Conservation (phyloP, 2,329 filamentous ascomycete genomes). For the Tothia fuscella region DNA sequence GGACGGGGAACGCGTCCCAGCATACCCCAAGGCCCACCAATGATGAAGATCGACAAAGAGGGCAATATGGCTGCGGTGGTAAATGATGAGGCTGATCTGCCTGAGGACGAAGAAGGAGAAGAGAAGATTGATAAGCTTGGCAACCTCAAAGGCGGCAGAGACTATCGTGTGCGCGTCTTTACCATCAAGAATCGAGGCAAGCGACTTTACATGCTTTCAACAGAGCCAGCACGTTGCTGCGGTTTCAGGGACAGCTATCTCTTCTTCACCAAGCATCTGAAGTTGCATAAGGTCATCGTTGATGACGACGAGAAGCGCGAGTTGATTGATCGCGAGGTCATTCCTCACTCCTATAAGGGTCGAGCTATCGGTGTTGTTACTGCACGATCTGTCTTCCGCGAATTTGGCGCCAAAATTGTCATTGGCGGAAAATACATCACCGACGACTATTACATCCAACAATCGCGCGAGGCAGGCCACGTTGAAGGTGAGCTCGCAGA, state of each 20-base stretch:
- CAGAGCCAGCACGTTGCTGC: slow-evolving; percentile 89
- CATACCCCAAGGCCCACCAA: slow-evolving; percentile 39
- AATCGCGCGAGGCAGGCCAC: slow-evolving; percentile 62
- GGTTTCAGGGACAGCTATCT: slow-evolving; percentile 97
- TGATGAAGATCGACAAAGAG: slow-evolving; percentile 63
- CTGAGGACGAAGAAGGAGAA: slow-evolving; percentile 79
- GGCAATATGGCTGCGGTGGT: slow-evolving; percentile 84
- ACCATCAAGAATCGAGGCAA: slow-evolving; percentile 74
- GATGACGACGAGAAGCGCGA: slow-evolving; percentile 96
- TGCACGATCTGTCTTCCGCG: slow-evolving; percentile 88
- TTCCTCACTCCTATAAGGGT: slow-evolving; percentile 97
- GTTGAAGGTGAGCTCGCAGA: slow-evolving; percentile 86
- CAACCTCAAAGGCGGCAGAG: slow-evolving; percentile 67
- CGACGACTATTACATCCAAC: slow-evolving; percentile 80
- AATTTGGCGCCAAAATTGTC: slow-evolving; percentile 89
- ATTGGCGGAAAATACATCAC: slow-evolving; percentile 76
- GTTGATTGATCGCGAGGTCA: slow-evolving; percentile 88
- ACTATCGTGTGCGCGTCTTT: slow-evolving; percentile 93
- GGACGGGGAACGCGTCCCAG: slow-evolving; percentile 59
- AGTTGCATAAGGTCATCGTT: slow-evolving; percentile 95
- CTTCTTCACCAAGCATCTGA: slow-evolving; percentile 96
- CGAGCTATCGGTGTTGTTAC: slow-evolving; percentile 95
- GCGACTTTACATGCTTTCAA: slow-evolving; percentile 94
- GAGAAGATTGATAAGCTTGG: slow-evolving; percentile 87
- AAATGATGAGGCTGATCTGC: slow-evolving; percentile 81